Evolutionary conservation across 2,329 filamentous ascomycete genomes (phyloP), one percentile per base, ranked within the genome.

Genomic region (Claviceps lovelessii): DNA sequence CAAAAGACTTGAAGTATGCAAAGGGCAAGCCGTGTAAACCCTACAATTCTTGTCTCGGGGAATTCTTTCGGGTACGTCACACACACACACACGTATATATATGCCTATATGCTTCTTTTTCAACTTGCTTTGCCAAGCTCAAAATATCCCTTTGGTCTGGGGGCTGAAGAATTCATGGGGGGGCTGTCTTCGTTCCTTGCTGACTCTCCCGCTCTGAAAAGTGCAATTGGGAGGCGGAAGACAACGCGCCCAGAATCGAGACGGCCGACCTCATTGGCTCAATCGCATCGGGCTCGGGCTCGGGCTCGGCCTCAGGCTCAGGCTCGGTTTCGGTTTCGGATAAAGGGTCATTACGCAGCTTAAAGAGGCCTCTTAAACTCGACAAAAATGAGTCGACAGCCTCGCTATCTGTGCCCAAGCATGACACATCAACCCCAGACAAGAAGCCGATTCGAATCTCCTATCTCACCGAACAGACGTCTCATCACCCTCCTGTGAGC

Each of bases 1-100:
- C 93, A 59, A 98, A 98, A 70, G 93, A 98, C 70, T 70, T 98
- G 70, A 98, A 98, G 80, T 98, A 97, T 65, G 88, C 94, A 68
- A 97, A 97, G 74, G 91, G 91, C 57, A 95, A 90, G 74, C 93
- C 93, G 47, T 97, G 91, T 82, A 98, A 98, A 72, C 93, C 93
- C 11, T 98, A 98, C 74, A 98, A 98, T 72, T 96, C 90, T 50
- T 90, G 90, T 41, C 73, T 98, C 52, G 93, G 93, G 60, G 93
- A 98, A 73, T 98, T 98, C 73, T 98, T 98, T 73, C 81, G 90
- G 73, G 88, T 90, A 75, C 64, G 83, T 52, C 19, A 15, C 7
- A 9, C 23, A 23, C 42, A 44, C 10, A 29, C 4, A 13, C 48
- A 33, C 7, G 10, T n/a, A 28, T 37, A 19, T 31, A 37, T 31